Percentiles rank a stretch among this genome's conserved stretches.
Evolutionary conservation across 495 filamentous ascomycete genomes (phyloP).

Genomic region (Aspergillus saccharolyticus): DNA sequence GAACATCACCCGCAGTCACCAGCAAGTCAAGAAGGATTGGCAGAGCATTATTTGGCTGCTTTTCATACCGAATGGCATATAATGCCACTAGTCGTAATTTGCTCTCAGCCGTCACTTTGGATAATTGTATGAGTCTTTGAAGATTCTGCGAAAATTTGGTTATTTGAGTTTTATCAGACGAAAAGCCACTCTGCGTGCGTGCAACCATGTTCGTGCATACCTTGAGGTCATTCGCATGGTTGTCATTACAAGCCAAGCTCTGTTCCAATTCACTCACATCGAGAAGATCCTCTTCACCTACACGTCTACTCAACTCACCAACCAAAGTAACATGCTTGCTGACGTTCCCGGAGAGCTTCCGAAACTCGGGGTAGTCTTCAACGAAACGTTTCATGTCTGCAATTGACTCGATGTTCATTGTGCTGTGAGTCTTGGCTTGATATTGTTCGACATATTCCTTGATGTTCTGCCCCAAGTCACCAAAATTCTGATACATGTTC

Average conservation of each 20-base stretch:
- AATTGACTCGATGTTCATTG: slow-evolving; percentile 92
- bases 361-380: slow-evolving; percentile 96
- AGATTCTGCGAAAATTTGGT: slow-evolving; percentile 52
- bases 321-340: slow-evolving; percentile 98
- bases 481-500: slow-evolving; percentile 99
- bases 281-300: slow-evolving; percentile 76
- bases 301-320: slow-evolving; percentile 81
- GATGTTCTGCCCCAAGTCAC: slow-evolving; percentile 93
- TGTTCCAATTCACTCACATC: slow-evolving; percentile 97
- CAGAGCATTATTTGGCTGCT: slow-evolving; percentile 72
- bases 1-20: slow-evolving; percentile 66
- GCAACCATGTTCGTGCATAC: slow-evolving; percentile 39
- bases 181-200: background rate
- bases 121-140: slow-evolving; percentile 75
- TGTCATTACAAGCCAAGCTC: slow-evolving; percentile 94
- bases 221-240: slow-evolving; percentile 80
- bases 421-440: slow-evolving; percentile 88
- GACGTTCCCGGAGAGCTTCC: slow-evolving; percentile 93
- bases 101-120: slow-evolving; percentile 65
- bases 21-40: slow-evolving; percentile 82
- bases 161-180: background rate
- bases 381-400: slow-evolving; percentile 99
- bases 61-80: slow-evolving; percentile 88
- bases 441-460: slow-evolving; percentile 99
- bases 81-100: slow-evolving; percentile 86